Conservation (phyloP, 2,329 filamentous ascomycete species). For the Ophiostoma sp. region DNA sequence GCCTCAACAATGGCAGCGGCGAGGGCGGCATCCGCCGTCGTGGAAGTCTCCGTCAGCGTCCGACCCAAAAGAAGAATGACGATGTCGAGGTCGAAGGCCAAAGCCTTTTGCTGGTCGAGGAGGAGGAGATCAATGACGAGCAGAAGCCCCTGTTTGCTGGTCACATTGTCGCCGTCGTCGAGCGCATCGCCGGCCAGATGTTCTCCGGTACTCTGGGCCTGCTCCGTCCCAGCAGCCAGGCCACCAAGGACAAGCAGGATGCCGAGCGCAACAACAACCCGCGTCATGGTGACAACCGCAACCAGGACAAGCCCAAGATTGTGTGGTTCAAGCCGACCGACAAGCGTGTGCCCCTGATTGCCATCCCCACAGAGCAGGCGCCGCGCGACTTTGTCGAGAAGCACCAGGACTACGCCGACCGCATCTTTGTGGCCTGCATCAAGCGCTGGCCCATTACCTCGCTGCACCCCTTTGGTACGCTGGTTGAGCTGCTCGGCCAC, state of each 20-base stretch:
- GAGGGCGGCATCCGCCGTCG: conserved; percentile 89
- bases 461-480: conserved; percentile 95
- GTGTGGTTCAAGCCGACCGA: conserved; percentile 99
- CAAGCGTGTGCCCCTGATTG: conserved; percentile 96
- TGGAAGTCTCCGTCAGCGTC: conserved; percentile 92
- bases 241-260: conserved; percentile 99
- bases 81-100: conserved; percentile 98
- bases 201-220: conserved; percentile 95
- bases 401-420: conserved; percentile 94
- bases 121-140: conserved; percentile 98
- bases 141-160: conserved; percentile 97
- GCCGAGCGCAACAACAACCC: conserved; percentile 46
- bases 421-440: conserved; percentile 98
- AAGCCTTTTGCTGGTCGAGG: conserved; percentile 92
- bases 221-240: conserved; percentile 93
- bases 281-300: conserved; percentile 75
- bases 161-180: conserved; percentile 94
- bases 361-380: conserved; percentile 96
- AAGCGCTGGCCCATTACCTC: conserved; percentile 99
- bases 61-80: conserved; percentile 99
- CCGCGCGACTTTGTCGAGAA: conserved; percentile 98
- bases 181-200: conserved; percentile 97
- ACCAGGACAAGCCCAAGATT: conserved; percentile 98
- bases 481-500: conserved; percentile 93
- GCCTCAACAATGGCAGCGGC: conserved; percentile 56